Conservation (phyloP, 768 basidiomycete species). For the Tulasnella sp. region DNA sequence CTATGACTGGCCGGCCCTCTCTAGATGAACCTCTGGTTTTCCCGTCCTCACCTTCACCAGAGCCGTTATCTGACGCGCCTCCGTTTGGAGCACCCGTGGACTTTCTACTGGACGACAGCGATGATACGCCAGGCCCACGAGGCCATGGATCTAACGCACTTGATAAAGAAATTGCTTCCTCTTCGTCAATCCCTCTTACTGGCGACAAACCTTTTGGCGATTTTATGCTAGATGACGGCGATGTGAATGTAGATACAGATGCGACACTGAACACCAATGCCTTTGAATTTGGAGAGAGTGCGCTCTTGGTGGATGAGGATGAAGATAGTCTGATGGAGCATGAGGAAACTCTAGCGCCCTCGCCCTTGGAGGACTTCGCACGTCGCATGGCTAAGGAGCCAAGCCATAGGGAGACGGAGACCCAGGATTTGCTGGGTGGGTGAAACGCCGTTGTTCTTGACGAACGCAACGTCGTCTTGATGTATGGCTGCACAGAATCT, state of each 20-base stretch:
- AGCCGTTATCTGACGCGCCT: neutral
- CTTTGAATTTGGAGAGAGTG: neutral
- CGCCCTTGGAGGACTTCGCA: neutral
- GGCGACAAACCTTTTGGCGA: constrained; percentile 6
- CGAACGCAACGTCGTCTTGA: neutral
- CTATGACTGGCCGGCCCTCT: too few species aligned
- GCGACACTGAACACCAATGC: neutral
- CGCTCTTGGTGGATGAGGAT: neutral
- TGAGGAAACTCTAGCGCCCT: neutral
- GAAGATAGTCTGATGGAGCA: neutral
- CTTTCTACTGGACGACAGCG: neutral
- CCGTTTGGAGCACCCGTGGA: neutral
- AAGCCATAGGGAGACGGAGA: neutral
- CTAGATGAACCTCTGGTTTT: too few species aligned
- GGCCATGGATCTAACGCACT: too few species aligned
- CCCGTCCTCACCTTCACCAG: too few species aligned
- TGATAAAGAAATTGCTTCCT: too few species aligned
- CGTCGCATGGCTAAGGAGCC: neutral
- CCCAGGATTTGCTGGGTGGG: neutral
- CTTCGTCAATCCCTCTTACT: neutral
- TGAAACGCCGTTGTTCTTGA: too few species aligned
- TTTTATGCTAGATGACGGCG: neutral
- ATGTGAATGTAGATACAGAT: neutral
- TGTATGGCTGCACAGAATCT: neutral
- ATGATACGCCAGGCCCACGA: neutral